Evolutionary conservation across 768 basidiomycete genomes (phyloP), one percentile per base, ranked within the genome.

Genomic region (Termitomyces sp.): DNA sequence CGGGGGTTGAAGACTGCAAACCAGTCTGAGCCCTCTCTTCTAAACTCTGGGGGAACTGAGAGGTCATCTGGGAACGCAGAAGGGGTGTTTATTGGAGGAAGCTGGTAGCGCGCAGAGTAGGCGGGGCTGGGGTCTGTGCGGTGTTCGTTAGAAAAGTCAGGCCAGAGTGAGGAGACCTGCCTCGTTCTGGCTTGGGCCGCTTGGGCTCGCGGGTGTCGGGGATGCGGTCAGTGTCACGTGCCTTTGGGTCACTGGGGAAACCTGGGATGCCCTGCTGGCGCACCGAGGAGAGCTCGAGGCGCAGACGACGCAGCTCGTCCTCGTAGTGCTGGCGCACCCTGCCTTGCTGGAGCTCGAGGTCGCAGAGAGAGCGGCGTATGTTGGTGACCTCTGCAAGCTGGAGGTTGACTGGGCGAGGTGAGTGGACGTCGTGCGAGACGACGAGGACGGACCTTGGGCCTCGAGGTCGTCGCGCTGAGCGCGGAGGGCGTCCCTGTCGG

Each of bases 401-500:
- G 30, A 79, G 79, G 5, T 82, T 81, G 51, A 93, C 92, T 14
- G 47, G 1, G 4, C 0, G 26, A 13, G 18, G 54, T 32, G n/a
- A 32, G 28, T 12, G 13, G 18, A 23, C 16, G 20, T 12, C 16
- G 14, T 13, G 4, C 7, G 10, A 2, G 12, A 60, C 63, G 3
- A 8, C 48, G 9, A 3, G n/a, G 18, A 33, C 49, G 5, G 30
- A 95, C 96, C 84, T 79, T 94, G 94, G 3, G 77, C 79, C 74
- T 98, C 95, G 68, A 87, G 91, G 60, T 98, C 96, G 67, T 97
- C 95, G 44, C 93, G 77, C 75, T 96, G 91, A n/a, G 76, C 79
- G 53, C 92, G 81, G 63, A 89, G 52, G 85, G 75, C 67, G 41
- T 64, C 64, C 1, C 66, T 49, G 26, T 95, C 92, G 30, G 79